These are phyloP conservation scores for Fraxinus nigra DNA, from an alignment of 305 asterid genomes.

Conservation along the genomic window DNA sequence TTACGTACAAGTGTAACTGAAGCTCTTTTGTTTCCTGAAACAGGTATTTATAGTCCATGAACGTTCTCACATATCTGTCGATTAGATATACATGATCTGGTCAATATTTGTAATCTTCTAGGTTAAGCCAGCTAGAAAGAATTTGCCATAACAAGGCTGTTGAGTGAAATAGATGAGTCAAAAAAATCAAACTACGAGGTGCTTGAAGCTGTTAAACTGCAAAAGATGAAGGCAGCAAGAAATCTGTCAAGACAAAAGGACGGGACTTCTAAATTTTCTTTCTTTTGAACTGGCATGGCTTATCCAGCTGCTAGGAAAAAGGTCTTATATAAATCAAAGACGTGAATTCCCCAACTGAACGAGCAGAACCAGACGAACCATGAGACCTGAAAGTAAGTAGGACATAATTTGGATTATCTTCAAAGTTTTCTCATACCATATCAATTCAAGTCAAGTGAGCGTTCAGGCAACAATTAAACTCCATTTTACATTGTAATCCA, in stretches of 20 bases:
- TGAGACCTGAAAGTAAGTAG: background rate
- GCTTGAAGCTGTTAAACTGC: background rate
- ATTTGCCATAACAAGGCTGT: background rate
- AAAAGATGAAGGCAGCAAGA: background rate
- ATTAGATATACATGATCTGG: background rate
- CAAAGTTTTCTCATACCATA: background rate
- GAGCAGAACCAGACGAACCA: background rate
- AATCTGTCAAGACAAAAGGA: background rate
- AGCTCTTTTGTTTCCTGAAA: background rate
- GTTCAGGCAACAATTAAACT: background rate
- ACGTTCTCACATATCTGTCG: background rate
- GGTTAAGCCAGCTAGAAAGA: background rate
- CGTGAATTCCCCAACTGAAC: background rate
- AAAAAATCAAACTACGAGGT: background rate
- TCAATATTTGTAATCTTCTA: background rate
- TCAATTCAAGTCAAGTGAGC: background rate
- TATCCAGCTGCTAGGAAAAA: background rate
- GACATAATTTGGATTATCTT: background rate
- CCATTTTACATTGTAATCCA: background rate
- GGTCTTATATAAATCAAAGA: background rate
- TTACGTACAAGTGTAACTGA: background rate
- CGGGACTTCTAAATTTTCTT: background rate
- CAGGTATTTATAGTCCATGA: background rate
- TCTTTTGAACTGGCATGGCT: background rate
- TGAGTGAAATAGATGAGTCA: background rate